Evolutionary conservation across 2,329 filamentous ascomycete species (phyloP).

Genomic region (Phaeomoniella chlamydospora): DNA sequence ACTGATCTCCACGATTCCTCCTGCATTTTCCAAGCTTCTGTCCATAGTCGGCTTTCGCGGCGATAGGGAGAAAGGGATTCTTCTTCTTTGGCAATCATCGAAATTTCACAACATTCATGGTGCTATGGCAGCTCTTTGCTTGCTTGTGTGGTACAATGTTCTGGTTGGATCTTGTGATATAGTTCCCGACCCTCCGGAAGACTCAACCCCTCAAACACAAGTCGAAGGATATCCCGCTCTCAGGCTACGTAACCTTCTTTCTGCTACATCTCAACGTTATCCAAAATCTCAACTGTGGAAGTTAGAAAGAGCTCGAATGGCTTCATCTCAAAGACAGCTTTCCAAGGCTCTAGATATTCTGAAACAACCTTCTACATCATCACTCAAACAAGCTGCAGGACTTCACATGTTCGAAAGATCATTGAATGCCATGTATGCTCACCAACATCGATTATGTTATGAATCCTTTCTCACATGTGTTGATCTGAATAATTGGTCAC

Average conservation of each 20-base stretch:
- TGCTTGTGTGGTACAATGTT: constrained; percentile 80
- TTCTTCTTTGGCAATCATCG: constrained; percentile 82
- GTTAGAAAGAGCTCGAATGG: constrained; percentile 71
- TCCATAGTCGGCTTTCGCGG: constrained; percentile 84
- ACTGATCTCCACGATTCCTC: constrained; percentile 84
- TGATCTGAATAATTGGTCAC: constrained; percentile 81
- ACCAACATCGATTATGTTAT: constrained; percentile 61
- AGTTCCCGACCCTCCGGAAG: constrained; percentile 44
- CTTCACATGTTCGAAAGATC: constrained; percentile 75
- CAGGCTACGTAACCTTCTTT: constrained; percentile 52
- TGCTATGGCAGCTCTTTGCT: constrained; percentile 68
- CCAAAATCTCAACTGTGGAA: constrained; percentile 75
- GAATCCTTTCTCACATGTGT: constrained; percentile 56
- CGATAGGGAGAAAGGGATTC: constrained; percentile 67
- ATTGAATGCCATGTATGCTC: constrained; percentile 62
- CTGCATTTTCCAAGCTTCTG: constrained; percentile 73
- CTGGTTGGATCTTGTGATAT: constrained; percentile 82
- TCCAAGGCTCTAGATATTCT: constrained; percentile 54
- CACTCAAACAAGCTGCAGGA: constrained; percentile 78
- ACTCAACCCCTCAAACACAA: constrained; percentile 20
- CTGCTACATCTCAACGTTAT: constrained; percentile 61
- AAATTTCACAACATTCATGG: constrained; percentile 80
- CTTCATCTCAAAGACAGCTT: constrained; percentile 52
- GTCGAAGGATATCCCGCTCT: constrained; percentile 58
- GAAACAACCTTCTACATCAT: constrained; percentile 40